A percentile compares a stretch with the other conserved stretches of the same genome.
These are phyloP conservation scores for Ceriops zippeliana DNA, from an alignment of 345 rosid genomes.

Conservation along the genomic window DNA sequence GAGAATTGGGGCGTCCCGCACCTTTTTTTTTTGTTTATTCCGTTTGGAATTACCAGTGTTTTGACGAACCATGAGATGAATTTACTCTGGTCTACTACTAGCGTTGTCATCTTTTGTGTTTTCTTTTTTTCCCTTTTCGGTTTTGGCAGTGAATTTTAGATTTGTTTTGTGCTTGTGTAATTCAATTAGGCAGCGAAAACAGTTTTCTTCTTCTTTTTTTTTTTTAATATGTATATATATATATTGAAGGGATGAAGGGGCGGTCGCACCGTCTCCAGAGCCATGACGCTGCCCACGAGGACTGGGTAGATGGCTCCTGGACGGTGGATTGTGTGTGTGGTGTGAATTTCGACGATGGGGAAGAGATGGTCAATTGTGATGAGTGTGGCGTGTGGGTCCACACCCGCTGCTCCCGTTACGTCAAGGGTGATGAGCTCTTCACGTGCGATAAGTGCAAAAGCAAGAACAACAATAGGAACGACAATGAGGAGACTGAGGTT, in stretches of 20 bases:
- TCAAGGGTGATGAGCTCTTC: slow-evolving; percentile 73
- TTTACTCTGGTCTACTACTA: too few relatives aligned
- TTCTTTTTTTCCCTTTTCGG: too few relatives aligned
- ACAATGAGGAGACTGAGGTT: slow-evolving; percentile 83
- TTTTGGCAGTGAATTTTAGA: too few relatives aligned
- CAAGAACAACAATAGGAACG: slow-evolving; percentile 34
- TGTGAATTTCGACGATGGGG: slow-evolving; percentile 87
- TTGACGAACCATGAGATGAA: too few relatives aligned
- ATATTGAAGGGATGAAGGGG: slow-evolving; percentile 33
- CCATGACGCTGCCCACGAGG: slow-evolving; percentile 61
- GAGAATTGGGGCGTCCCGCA: too few relatives aligned
- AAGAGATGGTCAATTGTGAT: slow-evolving; percentile 98
- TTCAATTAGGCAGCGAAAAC: too few relatives aligned
- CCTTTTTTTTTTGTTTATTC: too few relatives aligned
- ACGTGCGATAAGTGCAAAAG: slow-evolving; percentile 80
- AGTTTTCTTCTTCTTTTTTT: neutral
- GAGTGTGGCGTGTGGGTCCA: slow-evolving; percentile 99
- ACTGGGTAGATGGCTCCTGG: slow-evolving; percentile 96
- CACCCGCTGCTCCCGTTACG: slow-evolving; percentile 85
- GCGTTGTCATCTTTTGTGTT: too few relatives aligned
- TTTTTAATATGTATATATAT: slow-evolving; percentile 19
- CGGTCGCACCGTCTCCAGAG: slow-evolving; percentile 58
- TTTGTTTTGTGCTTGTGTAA: too few relatives aligned
- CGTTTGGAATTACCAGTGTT: too few relatives aligned
- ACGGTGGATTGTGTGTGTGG: slow-evolving; percentile 95